These are phyloP conservation scores for Sporothrix schenckii DNA, from an alignment of 2,329 filamentous ascomycete genomes.

Conservation along the genomic window DNA sequence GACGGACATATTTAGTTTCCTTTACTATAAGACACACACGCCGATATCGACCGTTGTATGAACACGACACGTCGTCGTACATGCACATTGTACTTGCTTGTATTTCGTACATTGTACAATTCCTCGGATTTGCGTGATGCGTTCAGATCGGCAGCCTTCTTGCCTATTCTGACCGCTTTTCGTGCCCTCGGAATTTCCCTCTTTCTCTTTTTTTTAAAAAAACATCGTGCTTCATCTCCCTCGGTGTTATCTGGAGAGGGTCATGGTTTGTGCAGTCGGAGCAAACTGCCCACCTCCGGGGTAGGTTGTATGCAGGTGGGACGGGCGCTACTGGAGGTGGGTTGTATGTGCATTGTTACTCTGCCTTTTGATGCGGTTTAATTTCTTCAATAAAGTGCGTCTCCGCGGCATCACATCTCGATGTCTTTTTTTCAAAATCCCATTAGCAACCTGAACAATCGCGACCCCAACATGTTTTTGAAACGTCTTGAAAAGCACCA, in stretches of 20 bases:
- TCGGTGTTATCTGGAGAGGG: too few relatives aligned
- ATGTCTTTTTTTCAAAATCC: not conserved
- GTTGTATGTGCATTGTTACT: not conserved
- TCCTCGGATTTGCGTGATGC: not conserved
- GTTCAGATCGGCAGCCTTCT: not conserved
- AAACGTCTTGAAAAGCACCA: slow-evolving; percentile 2
- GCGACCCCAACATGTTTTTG: too few relatives aligned
- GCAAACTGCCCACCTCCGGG: slow-evolving; percentile 21
- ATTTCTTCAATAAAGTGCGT: not conserved
- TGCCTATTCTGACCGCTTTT: slow-evolving; percentile 1
- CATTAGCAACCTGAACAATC: too few relatives aligned
- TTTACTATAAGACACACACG: not conserved
- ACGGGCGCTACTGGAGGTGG: not conserved
- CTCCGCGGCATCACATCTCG: not conserved
- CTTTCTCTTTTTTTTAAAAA: not conserved
- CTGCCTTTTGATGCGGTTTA: not conserved
- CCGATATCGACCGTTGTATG: not conserved
- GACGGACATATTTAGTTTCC: not conserved
- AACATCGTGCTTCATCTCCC: too few relatives aligned
- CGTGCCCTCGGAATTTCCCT: not conserved
- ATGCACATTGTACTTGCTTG: not conserved
- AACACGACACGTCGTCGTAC: not conserved
- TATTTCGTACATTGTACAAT: too few relatives aligned
- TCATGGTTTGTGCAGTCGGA: slow-evolving; percentile 14
- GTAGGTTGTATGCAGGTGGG: slow-evolving; percentile 12